Evolutionary conservation across 805 yeast genomes (phyloP).

Genomic region (Barnettozyma salicaria): DNA sequence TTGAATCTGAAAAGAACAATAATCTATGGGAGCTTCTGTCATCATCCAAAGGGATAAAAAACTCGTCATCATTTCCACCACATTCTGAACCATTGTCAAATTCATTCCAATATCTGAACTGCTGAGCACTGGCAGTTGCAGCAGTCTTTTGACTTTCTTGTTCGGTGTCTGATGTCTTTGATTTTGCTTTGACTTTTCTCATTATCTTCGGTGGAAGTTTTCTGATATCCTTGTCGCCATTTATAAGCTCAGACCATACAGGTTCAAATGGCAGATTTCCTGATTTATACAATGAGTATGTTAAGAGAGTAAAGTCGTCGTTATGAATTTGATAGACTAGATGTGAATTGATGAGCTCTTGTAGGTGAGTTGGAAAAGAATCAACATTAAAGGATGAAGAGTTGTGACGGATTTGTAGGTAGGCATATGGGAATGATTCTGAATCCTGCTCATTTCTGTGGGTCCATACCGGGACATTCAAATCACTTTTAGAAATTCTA

Average conservation of each 20-base stretch:
- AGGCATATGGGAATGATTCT: slow-evolving; percentile 40
- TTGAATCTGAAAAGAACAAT: slow-evolving; percentile 15
- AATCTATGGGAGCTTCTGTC: slow-evolving; percentile 8
- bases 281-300: slow-evolving; percentile 25
- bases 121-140: slow-evolving; percentile 16
- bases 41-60: slow-evolving; percentile 32
- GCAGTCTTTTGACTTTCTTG: slow-evolving; percentile 3
- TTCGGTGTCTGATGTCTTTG: not conserved
- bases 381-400: slow-evolving; percentile 26
- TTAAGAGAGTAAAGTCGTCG: slow-evolving; percentile 31
- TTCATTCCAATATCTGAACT: slow-evolving; percentile 57
- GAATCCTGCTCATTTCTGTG: slow-evolving; percentile 8
- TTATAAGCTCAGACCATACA: slow-evolving; percentile 33
- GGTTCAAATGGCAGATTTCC: slow-evolving; percentile 31
- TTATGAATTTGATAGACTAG: slow-evolving; percentile 40
- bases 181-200: slow-evolving; percentile 7
- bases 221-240: slow-evolving; percentile 36
- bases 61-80: slow-evolving; percentile 34
- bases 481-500: slow-evolving; percentile 12
- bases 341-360: slow-evolving; percentile 39
- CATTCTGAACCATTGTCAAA: slow-evolving; percentile 58
- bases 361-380: slow-evolving; percentile 24
- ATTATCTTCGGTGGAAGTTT: slow-evolving; percentile 33
- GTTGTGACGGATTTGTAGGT: slow-evolving; percentile 43
- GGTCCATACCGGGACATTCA: slow-evolving; percentile 16